Evolutionary conservation across 768 basidiomycete species (phyloP).

Genomic region (Mycena galopus): DNA sequence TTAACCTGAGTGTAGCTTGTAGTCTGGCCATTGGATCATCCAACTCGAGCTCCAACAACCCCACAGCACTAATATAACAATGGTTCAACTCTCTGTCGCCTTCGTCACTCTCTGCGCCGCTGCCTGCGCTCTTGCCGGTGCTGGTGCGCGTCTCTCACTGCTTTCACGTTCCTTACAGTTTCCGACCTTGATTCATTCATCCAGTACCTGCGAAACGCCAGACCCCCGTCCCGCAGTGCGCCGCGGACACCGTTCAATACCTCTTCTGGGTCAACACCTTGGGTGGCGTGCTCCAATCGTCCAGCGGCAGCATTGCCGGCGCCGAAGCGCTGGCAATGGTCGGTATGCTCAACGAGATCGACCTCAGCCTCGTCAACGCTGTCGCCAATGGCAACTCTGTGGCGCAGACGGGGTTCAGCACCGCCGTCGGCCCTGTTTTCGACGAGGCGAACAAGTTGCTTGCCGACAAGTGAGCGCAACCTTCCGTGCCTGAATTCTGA

Average conservation of each 20-base stretch:
- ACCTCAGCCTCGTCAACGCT: conserved; percentile 9
- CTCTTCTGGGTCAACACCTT: conserved; percentile 13
- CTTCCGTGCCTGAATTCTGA: not conserved
- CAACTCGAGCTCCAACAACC: conserved; percentile 15
- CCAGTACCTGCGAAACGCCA: conserved; percentile 13
- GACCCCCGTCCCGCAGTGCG: conserved; percentile 15
- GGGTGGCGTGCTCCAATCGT: conserved; percentile 4
- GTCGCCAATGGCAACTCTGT: conserved; percentile 12
- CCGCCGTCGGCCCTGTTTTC: conserved; percentile 7
- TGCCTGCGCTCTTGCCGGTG: conserved; percentile 16
- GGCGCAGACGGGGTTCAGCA: conserved; percentile 2
- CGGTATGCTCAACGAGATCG: conserved; percentile 6
- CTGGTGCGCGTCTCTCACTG: conserved; percentile 8
- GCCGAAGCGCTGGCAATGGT: conserved; percentile 9
- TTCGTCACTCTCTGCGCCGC: conserved; percentile 18
- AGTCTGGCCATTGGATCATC: conserved; percentile 11
- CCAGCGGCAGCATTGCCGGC: conserved; percentile 5
- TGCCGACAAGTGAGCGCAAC: not conserved
- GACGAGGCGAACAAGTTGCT: conserved; percentile 12
- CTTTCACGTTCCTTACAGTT: conserved; percentile 13
- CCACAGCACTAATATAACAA: conserved; percentile 17
- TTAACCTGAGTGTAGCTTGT: conserved; percentile 10
- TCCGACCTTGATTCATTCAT: conserved; percentile 11
- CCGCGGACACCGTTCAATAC: conserved; percentile 16
- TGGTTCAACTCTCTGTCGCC: conserved; percentile 13